Percentiles rank a stretch among this genome's conserved stretches.
Conservation (phyloP, 768 basidiomycete genomes). For the Sarcodon sp. region DNA sequence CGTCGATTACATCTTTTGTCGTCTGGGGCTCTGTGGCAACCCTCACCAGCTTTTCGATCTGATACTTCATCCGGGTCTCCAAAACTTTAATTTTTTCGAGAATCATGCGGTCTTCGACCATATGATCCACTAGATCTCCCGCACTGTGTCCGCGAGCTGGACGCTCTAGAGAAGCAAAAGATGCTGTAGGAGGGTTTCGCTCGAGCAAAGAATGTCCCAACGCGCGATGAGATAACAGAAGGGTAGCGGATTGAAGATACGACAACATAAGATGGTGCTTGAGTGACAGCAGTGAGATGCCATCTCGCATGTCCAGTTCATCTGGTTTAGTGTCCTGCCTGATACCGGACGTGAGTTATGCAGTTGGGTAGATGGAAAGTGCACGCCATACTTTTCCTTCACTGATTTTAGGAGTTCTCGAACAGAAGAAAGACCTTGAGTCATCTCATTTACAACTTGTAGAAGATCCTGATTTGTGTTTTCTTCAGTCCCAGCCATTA, state of each 20-base stretch:
- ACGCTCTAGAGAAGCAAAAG: conserved; percentile 43
- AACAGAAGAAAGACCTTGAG: conserved; percentile 44
- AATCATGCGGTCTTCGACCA: conserved; percentile 69
- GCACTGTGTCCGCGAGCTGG: conserved; percentile 37
- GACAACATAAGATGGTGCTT: conserved; percentile 79
- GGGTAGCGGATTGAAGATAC: conserved; percentile 73
- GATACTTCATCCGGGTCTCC: conserved; percentile 84
- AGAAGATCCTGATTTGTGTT: not conserved
- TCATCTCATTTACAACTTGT: conserved; percentile 39
- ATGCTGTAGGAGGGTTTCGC: conserved; percentile 32
- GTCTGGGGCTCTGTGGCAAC: conserved; percentile 48
- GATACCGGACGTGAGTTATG: not conserved
- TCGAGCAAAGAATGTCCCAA: conserved; percentile 48
- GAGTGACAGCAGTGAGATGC: conserved; percentile 83
- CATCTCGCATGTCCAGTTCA: conserved; percentile 47
- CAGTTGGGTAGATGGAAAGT: not conserved
- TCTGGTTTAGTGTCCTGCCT: conserved; percentile 16
- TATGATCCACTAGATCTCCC: conserved; percentile 69
- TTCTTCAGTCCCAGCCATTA: not conserved
- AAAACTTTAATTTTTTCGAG: conserved; percentile 83
- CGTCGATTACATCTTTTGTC: conserved; percentile 36
- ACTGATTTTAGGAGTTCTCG: conserved; percentile 42
- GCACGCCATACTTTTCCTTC: conserved; percentile 34
- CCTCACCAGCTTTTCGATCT: conserved; percentile 87
- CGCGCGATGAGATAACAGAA: conserved; percentile 59